Evolutionary conservation across 768 basidiomycete genomes (phyloP).

Genomic region (Lyophyllum decastes): DNA sequence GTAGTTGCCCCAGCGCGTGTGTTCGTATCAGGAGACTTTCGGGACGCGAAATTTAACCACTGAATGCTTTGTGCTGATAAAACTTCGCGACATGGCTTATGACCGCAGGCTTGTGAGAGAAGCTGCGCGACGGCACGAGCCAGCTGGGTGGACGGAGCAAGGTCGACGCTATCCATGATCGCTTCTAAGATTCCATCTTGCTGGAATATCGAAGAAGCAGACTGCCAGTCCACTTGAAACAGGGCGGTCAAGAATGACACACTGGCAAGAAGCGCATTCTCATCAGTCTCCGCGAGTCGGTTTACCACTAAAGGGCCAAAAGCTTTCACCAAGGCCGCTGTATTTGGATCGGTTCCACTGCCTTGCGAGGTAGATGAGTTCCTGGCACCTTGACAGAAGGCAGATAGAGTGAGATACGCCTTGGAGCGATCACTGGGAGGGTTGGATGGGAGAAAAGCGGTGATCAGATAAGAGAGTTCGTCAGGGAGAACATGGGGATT

Average conservation of each 20-base stretch:
- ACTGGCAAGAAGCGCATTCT: conserved; percentile 51
- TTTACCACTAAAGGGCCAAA: conserved; percentile 53
- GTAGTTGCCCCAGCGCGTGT: conserved; percentile 68
- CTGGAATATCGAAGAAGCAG: conserved; percentile 65
- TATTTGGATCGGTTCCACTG: conserved; percentile 45
- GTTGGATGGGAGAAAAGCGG: conserved; percentile 53
- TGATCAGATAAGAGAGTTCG: conserved; percentile 53
- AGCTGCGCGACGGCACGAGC: conserved; percentile 69
- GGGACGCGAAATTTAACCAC: conserved; percentile 70
- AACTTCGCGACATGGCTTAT: conserved; percentile 67
- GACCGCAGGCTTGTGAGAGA: conserved; percentile 73
- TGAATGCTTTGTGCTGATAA: conserved; percentile 55
- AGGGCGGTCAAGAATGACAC: conserved; percentile 74
- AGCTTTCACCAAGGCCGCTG: conserved; percentile 46
- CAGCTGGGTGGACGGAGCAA: conserved; percentile 51
- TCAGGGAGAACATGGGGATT: conserved; percentile 43
- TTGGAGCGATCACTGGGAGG: conserved; percentile 54
- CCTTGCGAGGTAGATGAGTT: conserved; percentile 33
- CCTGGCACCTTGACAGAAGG: conserved; percentile 64
- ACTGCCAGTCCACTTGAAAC: conserved; percentile 78
- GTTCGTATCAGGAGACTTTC: conserved; percentile 41
- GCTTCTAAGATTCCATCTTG: conserved; percentile 64
- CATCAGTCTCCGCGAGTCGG: conserved; percentile 57
- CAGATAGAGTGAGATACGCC: conserved; percentile 69
- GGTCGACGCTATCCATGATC: conserved; percentile 70